These are phyloP conservation scores for Alopecurus myosuroides DNA, from an alignment of 176 grass and related monocot species.

Conservation along the genomic window DNA sequence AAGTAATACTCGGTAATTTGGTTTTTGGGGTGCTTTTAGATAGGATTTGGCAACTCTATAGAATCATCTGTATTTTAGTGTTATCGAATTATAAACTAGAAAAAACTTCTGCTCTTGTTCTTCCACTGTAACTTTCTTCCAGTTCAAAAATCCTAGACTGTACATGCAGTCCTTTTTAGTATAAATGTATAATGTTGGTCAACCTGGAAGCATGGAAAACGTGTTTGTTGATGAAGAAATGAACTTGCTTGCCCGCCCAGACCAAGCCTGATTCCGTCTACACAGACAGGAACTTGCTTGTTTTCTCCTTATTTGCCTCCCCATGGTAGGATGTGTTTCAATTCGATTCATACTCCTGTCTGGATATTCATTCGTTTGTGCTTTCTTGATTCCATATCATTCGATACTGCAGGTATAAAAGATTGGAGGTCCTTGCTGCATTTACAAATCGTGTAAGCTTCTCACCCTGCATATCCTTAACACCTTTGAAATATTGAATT, in stretches of 20 bases:
- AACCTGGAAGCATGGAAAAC: background rate
- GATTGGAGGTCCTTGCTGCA: constrained; percentile 81
- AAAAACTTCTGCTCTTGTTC: background rate
- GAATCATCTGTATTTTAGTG: too few relatives aligned
- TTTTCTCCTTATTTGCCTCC: too few relatives aligned
- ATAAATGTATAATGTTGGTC: background rate
- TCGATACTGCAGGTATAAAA: constrained; percentile 49
- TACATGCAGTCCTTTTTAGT: background rate
- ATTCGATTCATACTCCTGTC: too few relatives aligned
- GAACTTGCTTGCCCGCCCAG: too few relatives aligned
- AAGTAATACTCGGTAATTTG: background rate
- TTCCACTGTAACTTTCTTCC: background rate
- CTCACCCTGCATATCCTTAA: background rate
- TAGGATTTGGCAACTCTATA: background rate
- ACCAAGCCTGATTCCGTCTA: too few relatives aligned
- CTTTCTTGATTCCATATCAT: background rate
- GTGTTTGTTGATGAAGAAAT: too few relatives aligned
- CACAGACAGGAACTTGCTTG: too few relatives aligned
- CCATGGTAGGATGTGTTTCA: too few relatives aligned
- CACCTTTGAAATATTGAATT: too few relatives aligned
- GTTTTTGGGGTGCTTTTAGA: background rate
- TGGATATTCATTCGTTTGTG: background rate
- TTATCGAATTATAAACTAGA: background rate
- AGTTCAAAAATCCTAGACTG: background rate
- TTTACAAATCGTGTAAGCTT: constrained; percentile 90